Base-by-base conservation (phyloP, 495 filamentous ascomycete genomes). In the Annulohypoxylon maeteangense region DNA sequence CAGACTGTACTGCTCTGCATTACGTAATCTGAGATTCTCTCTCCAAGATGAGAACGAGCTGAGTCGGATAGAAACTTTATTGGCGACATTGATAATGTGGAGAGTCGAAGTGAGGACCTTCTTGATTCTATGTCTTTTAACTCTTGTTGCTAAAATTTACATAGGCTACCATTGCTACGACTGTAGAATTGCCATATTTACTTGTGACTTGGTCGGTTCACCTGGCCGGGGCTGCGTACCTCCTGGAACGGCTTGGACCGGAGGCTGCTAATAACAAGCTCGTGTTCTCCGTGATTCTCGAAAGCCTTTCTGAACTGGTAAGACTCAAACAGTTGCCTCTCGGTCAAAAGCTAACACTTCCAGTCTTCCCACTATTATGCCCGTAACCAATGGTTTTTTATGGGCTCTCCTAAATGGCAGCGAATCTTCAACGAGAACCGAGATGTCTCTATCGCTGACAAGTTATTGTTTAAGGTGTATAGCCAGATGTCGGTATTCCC, bases 321-420 rank as follows among this genome's bases (percentile, higher is more conserved):
- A 51, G 59, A 4, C 25, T 11, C 44, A 3, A 4, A 6, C n/a
- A 18, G 1, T 23, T 11, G 20, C 3, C 2, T 22, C 32, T 20
- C 18, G 3, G 12, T 38, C 27, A 38, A 38, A 27, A 12, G 10
- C 31, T 51, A 27, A 62, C 29, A 27, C 7, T 12, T 0, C 16
- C 7, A 62, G 59, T 34, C 59, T 5, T 62, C 59, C 16, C 45
- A 62, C 44, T 62, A 51, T 62, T 62, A 62, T 50, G 59, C 59
- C 6, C 44, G 45, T 18, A 47, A 62, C 34, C 29, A 62, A 40
- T 62, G 44, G 11, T 62, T 45, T 25, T 62, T 62, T 27, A n/a
- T 62, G 6, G 44, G 44, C 7, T 51, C 59, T 10, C 59, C 59
- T 2, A 7, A 40, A 25, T 62, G 59, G 59, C 59, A 51, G 16